Percentiles rank a stretch among this genome's conserved stretches.
Conservation (phyloP, 148 eudicot species). For the Limonium bicolor region DNA sequence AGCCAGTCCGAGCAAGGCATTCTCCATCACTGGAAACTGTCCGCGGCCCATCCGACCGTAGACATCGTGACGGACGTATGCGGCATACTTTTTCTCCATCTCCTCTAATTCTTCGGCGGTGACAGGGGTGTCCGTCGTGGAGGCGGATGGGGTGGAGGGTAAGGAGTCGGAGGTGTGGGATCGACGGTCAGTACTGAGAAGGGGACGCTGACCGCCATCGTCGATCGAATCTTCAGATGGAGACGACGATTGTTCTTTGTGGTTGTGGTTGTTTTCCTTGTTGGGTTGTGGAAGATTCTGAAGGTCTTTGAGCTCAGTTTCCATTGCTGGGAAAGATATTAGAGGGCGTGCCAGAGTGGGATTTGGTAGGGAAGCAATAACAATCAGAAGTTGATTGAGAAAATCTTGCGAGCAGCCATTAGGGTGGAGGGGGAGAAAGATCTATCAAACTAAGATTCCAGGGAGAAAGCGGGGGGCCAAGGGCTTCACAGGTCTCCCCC, state of each 20-base stretch:
- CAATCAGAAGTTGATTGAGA: too few species aligned
- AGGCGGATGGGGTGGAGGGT: conserved; percentile 6
- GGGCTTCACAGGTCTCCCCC: too few species aligned
- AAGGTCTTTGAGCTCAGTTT: conserved; percentile 27
- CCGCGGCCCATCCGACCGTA: conserved; percentile 75
- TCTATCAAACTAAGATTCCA: too few species aligned
- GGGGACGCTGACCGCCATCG: conserved; percentile 36
- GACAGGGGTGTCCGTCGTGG: conserved; percentile 5
- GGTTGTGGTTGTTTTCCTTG: conserved; percentile 6
- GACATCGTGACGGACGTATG: conserved; percentile 48
- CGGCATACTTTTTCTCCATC: conserved; percentile 65
- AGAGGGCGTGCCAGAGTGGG: too few species aligned
- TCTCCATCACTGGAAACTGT: conserved; percentile 35
- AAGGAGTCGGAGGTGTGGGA: conserved; percentile 1
- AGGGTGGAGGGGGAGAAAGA: too few species aligned
- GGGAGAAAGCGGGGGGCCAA: too few species aligned
- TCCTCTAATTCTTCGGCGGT: conserved; percentile 24
- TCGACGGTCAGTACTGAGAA: conserved; percentile 23
- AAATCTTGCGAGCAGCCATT: too few species aligned
- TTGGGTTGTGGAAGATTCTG: neutral
- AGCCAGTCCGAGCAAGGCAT: conserved; percentile 27
- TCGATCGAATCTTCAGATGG: conserved; percentile 10
- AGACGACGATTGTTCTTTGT: too few species aligned
- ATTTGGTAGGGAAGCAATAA: too few species aligned
- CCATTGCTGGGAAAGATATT: conserved; percentile 28